Evolutionary conservation across 2,329 filamentous ascomycete species (phyloP).

Genomic region (Colletotrichum scovillei): DNA sequence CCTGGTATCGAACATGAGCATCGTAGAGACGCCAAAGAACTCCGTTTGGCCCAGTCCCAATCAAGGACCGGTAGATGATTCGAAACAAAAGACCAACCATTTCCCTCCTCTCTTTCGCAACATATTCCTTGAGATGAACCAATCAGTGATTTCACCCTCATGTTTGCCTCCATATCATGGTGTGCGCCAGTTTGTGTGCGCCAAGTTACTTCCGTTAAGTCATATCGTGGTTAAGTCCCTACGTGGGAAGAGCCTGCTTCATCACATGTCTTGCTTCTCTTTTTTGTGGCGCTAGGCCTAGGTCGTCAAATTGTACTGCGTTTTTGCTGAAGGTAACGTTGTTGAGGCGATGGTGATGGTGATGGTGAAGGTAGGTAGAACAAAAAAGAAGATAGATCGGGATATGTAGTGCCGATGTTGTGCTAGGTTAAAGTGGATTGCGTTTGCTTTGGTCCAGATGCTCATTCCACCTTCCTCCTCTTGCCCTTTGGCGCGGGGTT

Average conservation of each 20-base stretch:
- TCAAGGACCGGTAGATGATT: constrained; percentile 16
- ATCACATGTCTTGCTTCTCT: constrained; percentile 25
- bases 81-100: constrained; percentile 22
- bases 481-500: constrained; percentile 93
- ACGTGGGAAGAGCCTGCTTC: constrained; percentile 37
- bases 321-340: background rate
- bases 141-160: constrained; percentile 16
- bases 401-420: constrained; percentile 2
- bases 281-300: constrained; percentile 25
- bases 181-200: constrained; percentile 24
- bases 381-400: constrained; percentile 25
- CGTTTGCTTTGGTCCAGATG: constrained; percentile 2
- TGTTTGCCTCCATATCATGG: constrained; percentile 12
- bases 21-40: constrained; percentile 36
- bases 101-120: constrained; percentile 33
- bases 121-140: constrained; percentile 22
- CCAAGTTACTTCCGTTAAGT: constrained; percentile 32
- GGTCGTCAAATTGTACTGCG: constrained; percentile 16
- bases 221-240: constrained; percentile 24
- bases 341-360: constrained; percentile 2
- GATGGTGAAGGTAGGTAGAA: background rate
- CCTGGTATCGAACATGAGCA: constrained; percentile 38
- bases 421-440: background rate
- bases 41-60: constrained; percentile 20
- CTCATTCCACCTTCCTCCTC: constrained; percentile 76